A percentile compares a stretch with the other conserved stretches of the same genome.
phyloP scores from a whole-genome alignment of 2,329 filamentous ascomycete genomes.

The Paraphaeosphaeria minitans region DNA sequence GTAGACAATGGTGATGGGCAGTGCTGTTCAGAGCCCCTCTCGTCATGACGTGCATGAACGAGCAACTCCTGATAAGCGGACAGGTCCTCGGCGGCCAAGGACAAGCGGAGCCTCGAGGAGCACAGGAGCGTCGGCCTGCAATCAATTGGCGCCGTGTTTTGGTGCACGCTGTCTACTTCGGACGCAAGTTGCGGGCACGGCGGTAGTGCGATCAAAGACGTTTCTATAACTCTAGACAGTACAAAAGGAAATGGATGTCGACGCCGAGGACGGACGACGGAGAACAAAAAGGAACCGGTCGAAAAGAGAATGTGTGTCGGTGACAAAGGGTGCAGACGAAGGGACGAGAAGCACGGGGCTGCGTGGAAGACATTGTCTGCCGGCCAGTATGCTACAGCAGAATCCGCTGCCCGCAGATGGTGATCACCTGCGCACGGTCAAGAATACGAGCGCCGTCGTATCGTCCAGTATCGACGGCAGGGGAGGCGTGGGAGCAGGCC shows the following conservation, averaged over 20 bases:
- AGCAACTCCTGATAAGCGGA: conserved; percentile 10
- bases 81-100: conserved; percentile 16
- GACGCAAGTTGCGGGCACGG: conserved; percentile 8
- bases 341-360: conserved; percentile 24
- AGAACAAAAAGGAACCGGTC: conserved; percentile 16
- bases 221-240: conserved; percentile 12
- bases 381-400: no score
- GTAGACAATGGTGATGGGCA: not conserved
- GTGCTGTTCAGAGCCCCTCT: conserved; percentile 10
- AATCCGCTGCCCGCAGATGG: conserved; percentile 2
- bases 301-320: conserved; percentile 32
- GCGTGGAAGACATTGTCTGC: conserved; percentile 24
- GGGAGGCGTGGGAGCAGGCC: not conserved
- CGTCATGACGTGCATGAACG: conserved; percentile 28
- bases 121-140: conserved; percentile 15
- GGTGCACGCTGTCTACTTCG: conserved; percentile 10
- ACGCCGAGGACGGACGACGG: conserved; percentile 10
- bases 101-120: conserved; percentile 11
- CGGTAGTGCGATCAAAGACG: conserved; percentile 11
- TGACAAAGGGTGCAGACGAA: conserved; percentile 15
- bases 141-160: conserved; percentile 20
- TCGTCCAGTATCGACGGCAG: conserved; percentile 10
- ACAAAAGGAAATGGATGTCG: conserved; percentile 25
- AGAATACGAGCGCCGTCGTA: conserved; percentile 30
- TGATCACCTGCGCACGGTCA: conserved; percentile 19